A percentile compares a stretch with the other conserved stretches of the same genome.
phyloP scores from a whole-genome alignment of 768 basidiomycete species.

The Russula lepida region DNA sequence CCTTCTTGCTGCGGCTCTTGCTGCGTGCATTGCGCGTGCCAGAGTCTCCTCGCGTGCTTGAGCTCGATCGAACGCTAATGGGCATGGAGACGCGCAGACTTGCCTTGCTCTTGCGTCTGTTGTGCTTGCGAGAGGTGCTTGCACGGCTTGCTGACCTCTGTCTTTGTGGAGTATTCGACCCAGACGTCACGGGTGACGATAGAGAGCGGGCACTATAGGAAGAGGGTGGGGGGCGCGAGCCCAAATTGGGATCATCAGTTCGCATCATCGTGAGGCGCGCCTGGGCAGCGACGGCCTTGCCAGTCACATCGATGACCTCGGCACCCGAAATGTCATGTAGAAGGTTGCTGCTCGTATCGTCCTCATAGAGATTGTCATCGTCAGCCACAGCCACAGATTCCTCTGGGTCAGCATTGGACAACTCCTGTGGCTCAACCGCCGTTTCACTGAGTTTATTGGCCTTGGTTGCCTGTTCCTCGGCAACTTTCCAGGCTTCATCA shows the following conservation, averaged over 20 bases:
- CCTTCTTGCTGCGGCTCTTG: conserved; percentile 6
- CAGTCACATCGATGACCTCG: conserved; percentile 16
- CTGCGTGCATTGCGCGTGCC: neutral
- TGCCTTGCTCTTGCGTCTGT: conserved; percentile 53
- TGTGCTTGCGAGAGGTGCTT: conserved; percentile 57
- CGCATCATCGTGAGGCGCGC: conserved; percentile 15
- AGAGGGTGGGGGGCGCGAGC: neutral
- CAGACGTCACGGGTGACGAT: neutral
- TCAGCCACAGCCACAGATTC: conserved; percentile 9
- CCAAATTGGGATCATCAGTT: neutral
- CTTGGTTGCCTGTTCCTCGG: conserved; percentile 62
- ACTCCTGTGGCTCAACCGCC: conserved; percentile 15
- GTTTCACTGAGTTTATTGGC: conserved; percentile 48
- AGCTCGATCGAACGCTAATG: neutral
- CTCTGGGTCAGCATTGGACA: conserved; percentile 5
- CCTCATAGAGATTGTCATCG: conserved; percentile 19
- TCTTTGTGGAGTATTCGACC: neutral
- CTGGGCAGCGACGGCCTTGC: conserved; percentile 13
- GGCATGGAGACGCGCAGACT: conserved; percentile 50
- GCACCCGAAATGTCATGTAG: conserved; percentile 18
- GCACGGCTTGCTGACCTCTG: conserved; percentile 33
- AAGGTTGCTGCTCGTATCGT: conserved; percentile 9
- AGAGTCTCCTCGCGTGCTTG: neutral
- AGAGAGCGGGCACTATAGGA: neutral
- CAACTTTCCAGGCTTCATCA: conserved; percentile 75